Base-by-base conservation (phyloP, 495 filamentous ascomycete genomes). In the Xylaria intraflava region DNA sequence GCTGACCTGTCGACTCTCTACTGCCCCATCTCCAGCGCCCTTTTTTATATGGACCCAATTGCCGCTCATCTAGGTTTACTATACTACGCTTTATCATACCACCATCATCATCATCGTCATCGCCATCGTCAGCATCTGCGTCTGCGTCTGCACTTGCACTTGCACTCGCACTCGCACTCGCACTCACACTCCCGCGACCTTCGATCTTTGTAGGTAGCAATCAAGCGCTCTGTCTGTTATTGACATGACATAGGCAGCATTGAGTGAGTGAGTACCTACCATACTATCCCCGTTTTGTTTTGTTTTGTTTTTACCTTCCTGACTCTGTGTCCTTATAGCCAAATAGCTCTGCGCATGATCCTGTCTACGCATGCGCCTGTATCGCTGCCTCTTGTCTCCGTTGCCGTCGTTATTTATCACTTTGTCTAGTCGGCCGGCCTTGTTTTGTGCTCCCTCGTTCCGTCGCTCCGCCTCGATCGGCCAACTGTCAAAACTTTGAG, bases 401-500 rank as follows among this genome's bases (percentile, higher is more conserved):
- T 52, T n/a, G 11, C 30, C 9, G 45, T 26, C 12, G 17, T 26
- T 6, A 22, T n/a, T n/a, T 10, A 20, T 33, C 11, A 20, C 31
- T 17, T 2, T n/a, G 5, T 40, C 17, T 43, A 33, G 26, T 41
- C 43, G 7, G 10, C 30, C 19, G 10, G 14, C 8, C 5, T 49
- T 53, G 41, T 39, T 24, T 31, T 31, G 30, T 52, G 50, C 29
- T 4, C 41, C 49, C 40, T 52, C 41, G 30, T 11, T 29, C 22
- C 24, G 29, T 45, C 45, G 16, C 16, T 20, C n/a, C 11, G 22
- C 23, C 49, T 51, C 49, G 27, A 35, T 51, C 4, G 19, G 14
- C 29, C 17, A 9, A 12, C 23, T 41, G 12, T 26, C 5, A 6
- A 42, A 45, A 11, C 26, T 46, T 47, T 26, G 38, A 31, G 22